Base-by-base conservation (phyloP, 2,329 filamentous ascomycete species). In the Septoria petroselini region DNA sequence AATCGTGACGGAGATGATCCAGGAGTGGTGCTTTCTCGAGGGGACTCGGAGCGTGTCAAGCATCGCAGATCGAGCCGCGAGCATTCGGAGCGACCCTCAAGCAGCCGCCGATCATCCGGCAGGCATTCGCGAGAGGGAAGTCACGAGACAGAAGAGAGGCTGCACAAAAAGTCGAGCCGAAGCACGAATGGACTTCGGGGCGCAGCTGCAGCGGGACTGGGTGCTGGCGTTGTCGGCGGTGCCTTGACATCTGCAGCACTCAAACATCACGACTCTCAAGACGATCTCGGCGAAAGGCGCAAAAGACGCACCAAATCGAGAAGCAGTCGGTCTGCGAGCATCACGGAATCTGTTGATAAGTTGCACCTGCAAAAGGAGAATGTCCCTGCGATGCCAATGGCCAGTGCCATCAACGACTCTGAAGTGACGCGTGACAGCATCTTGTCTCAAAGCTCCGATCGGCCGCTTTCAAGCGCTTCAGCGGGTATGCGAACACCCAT, bases 381-480 rank as follows among this genome's bases (percentile, higher is more conserved):
- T 1, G 80, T 87, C 11, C 85, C 90, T 5, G 88, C 88, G 4
- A 89, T 96, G 85, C 91, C 91, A 2, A 77, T 95, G 55, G 85
- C 86, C 69, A 95, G 91, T 69, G 88, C 89, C 48, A 81, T 95
- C 50, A 86, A 88, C 58, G 82, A 86, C 34, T 95, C 91, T 0
- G 91, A 96, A 43, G 70, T 96, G 48, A 97, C 91, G 0, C 80
- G 91, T 60, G 86, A 86, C 12, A 96, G 91, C 0, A 88, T 97
- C 46, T 71, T 93, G 14, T 93, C 91, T 4, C 86, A 88, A 23
- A 83, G 86, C 21, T 88, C 87, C 0, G 88, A 88, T 57, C 76
- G 83, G 43, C 85, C 87, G 12, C 77, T 79, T 39, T 88, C 86
- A 14, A 82, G 84, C 17, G 84, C 77, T 4, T 62, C 83, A 79